Conservation (phyloP, 1,284 basidiomycete genomes). For the Cryptococcus jaspeensis region DNA sequence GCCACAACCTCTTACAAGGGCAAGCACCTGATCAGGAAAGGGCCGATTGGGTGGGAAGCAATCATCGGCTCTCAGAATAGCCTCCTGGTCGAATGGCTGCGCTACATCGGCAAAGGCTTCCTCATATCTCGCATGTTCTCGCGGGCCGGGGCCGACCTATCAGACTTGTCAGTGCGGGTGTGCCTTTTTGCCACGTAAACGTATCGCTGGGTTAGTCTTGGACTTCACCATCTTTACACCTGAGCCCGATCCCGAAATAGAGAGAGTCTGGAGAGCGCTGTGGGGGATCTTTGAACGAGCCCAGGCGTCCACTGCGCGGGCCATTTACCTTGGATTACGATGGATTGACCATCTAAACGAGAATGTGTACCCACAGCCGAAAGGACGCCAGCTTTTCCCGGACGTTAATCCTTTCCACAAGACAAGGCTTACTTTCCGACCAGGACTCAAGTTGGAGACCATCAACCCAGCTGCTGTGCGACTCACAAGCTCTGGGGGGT, state of each 20-base stretch:
- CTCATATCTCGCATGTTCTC: conserved; percentile 12
- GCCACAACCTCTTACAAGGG: neutral
- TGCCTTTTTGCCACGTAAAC: neutral
- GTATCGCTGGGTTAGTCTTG: conserved; percentile 2
- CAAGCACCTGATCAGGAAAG: neutral
- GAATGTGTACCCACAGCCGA: neutral
- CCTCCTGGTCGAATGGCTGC: conserved; percentile 7
- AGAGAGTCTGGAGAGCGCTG: neutral
- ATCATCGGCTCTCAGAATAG: neutral
- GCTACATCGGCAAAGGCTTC: conserved; percentile 11
- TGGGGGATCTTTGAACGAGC: neutral
- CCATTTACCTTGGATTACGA: neutral
- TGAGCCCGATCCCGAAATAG: neutral
- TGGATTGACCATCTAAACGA: conserved; percentile 14
- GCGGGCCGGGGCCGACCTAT: conserved; percentile 1
- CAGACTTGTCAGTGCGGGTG: neutral
- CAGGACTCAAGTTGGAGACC: conserved; percentile 1
- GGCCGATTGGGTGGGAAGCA: neutral
- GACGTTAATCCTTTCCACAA: conserved; percentile 9
- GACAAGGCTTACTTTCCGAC: conserved; percentile 8
- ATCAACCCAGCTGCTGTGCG: neutral
- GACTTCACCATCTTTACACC: conserved; percentile 12
- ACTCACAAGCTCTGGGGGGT: neutral
- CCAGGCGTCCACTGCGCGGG: neutral
- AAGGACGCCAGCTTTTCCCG: conserved; percentile 1